Evolutionary conservation across 495 filamentous ascomycete genomes (phyloP).

Genomic region (Lophiostoma macrostomum): DNA sequence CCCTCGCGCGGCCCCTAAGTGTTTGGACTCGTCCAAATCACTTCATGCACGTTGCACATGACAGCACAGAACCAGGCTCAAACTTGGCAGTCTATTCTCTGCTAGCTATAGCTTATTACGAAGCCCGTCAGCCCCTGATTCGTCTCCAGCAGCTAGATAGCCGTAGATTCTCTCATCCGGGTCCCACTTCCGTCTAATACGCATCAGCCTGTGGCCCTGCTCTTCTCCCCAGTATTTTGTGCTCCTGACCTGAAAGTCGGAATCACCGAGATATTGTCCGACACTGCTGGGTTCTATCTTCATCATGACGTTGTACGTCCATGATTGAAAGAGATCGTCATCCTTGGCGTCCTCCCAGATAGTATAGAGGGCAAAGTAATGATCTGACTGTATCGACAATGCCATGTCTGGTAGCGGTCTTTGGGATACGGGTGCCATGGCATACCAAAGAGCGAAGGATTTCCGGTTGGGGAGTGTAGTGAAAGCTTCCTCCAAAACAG

Average conservation of each 20-base stretch:
- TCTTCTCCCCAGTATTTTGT: slow-evolving; percentile 48
- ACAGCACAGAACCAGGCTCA: no score
- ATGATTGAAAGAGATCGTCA: slow-evolving; percentile 42
- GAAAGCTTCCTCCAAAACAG: no score
- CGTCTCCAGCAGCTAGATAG: no score
- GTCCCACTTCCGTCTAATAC: slow-evolving; percentile 47
- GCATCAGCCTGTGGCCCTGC: slow-evolving; percentile 38
- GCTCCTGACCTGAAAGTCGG: slow-evolving; percentile 47
- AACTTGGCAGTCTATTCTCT: no score
- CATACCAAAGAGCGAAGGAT: no score
- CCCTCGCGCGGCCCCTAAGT: no score
- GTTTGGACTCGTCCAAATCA: no score
- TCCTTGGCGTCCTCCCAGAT: slow-evolving; percentile 50
- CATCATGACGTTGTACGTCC: slow-evolving; percentile 46
- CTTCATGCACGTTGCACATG: no score
- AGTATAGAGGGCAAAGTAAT: slow-evolving; percentile 54
- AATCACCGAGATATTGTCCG: slow-evolving; percentile 54
- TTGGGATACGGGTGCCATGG: slow-evolving; percentile 49
- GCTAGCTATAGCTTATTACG: no score
- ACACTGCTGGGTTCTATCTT: slow-evolving; percentile 39
- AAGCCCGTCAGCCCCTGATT: no score
- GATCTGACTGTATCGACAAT: slow-evolving; percentile 50
- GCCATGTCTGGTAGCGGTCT: slow-evolving; percentile 49
- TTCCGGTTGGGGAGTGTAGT: no score
- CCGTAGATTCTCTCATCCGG: no score